phyloP scores from a whole-genome alignment of 129 eudicot genomes.

The Artemisia tridentata region DNA sequence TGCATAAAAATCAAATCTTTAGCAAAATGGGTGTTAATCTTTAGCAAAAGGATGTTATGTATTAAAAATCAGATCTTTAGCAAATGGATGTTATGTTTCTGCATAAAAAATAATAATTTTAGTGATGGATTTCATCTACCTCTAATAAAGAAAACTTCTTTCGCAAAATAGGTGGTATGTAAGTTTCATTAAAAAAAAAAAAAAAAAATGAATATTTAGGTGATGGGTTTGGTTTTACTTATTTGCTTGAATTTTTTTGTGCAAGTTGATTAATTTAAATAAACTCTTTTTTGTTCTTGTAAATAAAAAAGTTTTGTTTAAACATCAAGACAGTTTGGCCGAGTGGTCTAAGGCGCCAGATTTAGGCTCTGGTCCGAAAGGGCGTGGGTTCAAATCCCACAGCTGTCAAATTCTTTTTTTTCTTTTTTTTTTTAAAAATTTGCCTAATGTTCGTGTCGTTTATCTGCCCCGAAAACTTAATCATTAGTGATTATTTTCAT shows the following conservation, averaged over 20 bases:
- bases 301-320: too few species aligned
- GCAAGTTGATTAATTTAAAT: too few species aligned
- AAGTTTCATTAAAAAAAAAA: background rate
- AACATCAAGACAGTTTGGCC: constrained; percentile 68
- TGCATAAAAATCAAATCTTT: background rate
- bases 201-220: constrained; percentile 1
- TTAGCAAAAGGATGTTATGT: background rate
- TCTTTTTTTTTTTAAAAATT: background rate
- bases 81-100: background rate
- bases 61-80: background rate
- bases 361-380: constrained; percentile 99
- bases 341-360: constrained; percentile 99
- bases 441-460: too few species aligned
- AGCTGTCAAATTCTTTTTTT: constrained; percentile 53
- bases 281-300: background rate
- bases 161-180: constrained; percentile 1
- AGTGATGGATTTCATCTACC: constrained; percentile 3
- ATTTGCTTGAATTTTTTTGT: too few species aligned
- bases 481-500: too few species aligned
- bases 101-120: background rate
- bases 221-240: background rate
- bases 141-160: too few species aligned
- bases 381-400: constrained; percentile 99
- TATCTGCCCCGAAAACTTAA: too few species aligned
- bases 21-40: background rate